phyloP scores from a whole-genome alignment of 192 early-diverging fungal species.

The Umbelopsis sp. region DNA sequence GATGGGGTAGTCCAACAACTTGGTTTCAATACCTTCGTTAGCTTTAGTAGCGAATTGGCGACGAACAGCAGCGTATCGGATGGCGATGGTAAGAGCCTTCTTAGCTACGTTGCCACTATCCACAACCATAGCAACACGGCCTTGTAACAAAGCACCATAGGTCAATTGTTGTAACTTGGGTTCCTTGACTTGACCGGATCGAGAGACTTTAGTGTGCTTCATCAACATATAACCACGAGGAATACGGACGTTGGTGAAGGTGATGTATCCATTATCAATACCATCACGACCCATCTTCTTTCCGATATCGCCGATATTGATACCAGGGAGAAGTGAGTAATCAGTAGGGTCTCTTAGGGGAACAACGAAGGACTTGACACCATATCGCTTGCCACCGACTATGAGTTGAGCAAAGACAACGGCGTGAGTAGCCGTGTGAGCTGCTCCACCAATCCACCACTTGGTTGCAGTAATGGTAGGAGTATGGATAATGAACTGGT shows the following conservation, averaged over 20 bases:
- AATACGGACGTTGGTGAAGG: conserved; percentile 90
- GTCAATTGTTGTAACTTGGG: conserved; percentile 84
- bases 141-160: conserved; percentile 87
- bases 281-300: conserved; percentile 94
- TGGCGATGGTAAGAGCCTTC: conserved; percentile 89
- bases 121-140: conserved; percentile 80
- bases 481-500: conserved; percentile 88
- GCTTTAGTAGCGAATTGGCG: conserved; percentile 79
- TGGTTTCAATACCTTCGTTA: conserved; percentile 72
- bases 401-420: conserved; percentile 84
- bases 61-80: conserved; percentile 89
- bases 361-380: conserved; percentile 89
- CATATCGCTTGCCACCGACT: conserved; percentile 80
- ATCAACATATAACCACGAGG: conserved; percentile 90
- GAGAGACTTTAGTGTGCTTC: conserved; percentile 90
- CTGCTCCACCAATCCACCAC: conserved; percentile 98
- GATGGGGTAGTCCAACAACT: conserved; percentile 91
- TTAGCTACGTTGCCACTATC: conserved; percentile 88
- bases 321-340: conserved; percentile 79
- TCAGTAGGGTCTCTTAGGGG: conserved; percentile 82
- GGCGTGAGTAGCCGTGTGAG: conserved; percentile 84
- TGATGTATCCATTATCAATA: conserved; percentile 93
- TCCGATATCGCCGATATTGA: conserved; percentile 91
- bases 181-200: conserved; percentile 77
- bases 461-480: conserved; percentile 82